Evolutionary conservation across 129 eudicot genomes (phyloP).

Genomic region (Escallonia rubra): DNA sequence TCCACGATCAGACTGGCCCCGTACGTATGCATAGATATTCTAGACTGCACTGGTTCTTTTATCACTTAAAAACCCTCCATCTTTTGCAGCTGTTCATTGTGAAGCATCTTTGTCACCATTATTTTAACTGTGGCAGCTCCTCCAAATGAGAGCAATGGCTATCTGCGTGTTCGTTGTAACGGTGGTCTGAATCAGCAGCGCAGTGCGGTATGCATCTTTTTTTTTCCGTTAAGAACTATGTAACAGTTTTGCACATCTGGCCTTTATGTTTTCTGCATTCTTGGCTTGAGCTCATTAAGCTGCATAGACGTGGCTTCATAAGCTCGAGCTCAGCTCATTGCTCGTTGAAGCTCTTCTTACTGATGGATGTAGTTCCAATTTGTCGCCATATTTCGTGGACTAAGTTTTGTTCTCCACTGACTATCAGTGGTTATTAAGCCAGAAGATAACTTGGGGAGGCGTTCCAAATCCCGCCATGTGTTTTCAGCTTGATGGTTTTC

Average conservation of each 20-base stretch:
- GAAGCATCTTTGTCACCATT: constrained; percentile 6
- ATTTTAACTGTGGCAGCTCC: constrained; percentile 53
- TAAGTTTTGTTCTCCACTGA: no score
- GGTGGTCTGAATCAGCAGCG: constrained; percentile 98
- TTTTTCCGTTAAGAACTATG: constrained; percentile 4
- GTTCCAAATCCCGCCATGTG: no score
- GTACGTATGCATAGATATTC: constrained; percentile 30
- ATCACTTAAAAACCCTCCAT: neutral
- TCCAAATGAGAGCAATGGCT: constrained; percentile 72
- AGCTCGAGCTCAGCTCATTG: no score
- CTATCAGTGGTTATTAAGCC: no score
- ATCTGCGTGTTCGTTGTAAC: constrained; percentile 91
- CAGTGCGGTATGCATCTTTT: constrained; percentile 61
- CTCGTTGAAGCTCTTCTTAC: no score
- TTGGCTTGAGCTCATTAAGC: neutral
- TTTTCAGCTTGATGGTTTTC: no score
- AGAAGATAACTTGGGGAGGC: no score
- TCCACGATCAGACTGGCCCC: constrained; percentile 86
- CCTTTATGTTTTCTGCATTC: neutral
- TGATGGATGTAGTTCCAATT: no score
- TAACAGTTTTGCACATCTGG: neutral
- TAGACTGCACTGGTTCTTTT: neutral
- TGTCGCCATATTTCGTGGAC: no score
- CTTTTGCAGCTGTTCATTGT: constrained; percentile 13
- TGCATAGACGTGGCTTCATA: neutral